These are phyloP conservation scores for Exophiala sideris DNA, from an alignment of 2,329 filamentous ascomycete genomes.

Conservation along the genomic window DNA sequence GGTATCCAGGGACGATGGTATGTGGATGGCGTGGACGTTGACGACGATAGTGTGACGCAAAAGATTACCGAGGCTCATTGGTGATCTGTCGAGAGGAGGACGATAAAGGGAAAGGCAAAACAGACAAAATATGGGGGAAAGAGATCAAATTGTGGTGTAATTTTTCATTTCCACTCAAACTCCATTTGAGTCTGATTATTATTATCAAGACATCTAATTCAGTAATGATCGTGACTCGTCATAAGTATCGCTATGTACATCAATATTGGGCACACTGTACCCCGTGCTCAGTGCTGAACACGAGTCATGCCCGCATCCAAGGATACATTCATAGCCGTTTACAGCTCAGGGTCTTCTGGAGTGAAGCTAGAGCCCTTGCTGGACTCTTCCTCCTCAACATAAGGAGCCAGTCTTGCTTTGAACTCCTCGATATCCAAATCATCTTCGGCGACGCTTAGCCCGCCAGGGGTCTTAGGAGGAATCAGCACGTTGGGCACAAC, in stretches of 20 bases:
- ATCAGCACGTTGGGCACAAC: conserved; percentile 70
- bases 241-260: too few species aligned
- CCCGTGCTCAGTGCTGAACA: too few species aligned
- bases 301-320: too few species aligned
- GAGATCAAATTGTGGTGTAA: too few species aligned
- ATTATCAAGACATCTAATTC: too few species aligned
- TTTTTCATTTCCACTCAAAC: too few species aligned
- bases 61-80: conserved; percentile 28
- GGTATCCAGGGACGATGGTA: conserved; percentile 43
- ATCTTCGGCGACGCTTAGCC: conserved; percentile 33
- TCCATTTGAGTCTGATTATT: too few species aligned
- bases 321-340: neutral
- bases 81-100: conserved; percentile 5
- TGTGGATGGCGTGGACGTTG: conserved; percentile 41
- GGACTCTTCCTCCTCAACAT: conserved; percentile 33
- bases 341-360: conserved; percentile 19
- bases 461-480: conserved; percentile 61
- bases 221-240: too few species aligned
- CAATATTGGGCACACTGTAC: too few species aligned
- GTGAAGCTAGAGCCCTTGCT: conserved; percentile 5
- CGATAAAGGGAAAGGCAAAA: neutral
- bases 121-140: neutral
- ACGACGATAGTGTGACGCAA: conserved; percentile 31
- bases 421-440: conserved; percentile 58
- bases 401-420: conserved; percentile 52